Percentiles rank a stretch among this genome's conserved stretches.
Conservation (phyloP, 306 rosid genomes). For the Prunus mume region DNA sequence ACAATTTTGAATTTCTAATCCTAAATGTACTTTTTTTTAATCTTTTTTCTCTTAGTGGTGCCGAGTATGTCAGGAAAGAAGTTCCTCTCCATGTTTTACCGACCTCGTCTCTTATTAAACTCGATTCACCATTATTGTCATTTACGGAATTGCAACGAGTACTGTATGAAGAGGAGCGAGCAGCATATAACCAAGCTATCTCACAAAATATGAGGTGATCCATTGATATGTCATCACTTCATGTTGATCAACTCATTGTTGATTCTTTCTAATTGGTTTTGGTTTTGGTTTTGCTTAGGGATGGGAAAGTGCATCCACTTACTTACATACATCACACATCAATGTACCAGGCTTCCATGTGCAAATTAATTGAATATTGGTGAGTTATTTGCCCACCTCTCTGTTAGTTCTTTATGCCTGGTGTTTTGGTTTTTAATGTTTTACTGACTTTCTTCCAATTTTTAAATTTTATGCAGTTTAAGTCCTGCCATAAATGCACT, state of each 20-base stretch:
- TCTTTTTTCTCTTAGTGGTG: constrained; percentile 68
- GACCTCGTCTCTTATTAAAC: constrained; percentile 55
- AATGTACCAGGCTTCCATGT: constrained; percentile 95
- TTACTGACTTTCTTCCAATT: constrained; percentile 24
- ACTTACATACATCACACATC: constrained; percentile 89
- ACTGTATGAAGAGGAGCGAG: constrained; percentile 85
- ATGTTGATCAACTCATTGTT: constrained; percentile 2
- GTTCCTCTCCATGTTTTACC: constrained; percentile 86
- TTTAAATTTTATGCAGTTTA: constrained; percentile 51
- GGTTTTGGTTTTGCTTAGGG: constrained; percentile 46
- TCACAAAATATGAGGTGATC: constrained; percentile 71
- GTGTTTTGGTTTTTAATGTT: neutral
- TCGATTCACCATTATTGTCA: constrained; percentile 70
- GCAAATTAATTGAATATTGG: constrained; percentile 98
- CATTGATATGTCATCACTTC: constrained; percentile 20
- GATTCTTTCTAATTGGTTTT: constrained; percentile 25
- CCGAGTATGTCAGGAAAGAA: constrained; percentile 82
- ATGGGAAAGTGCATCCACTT: constrained; percentile 88
- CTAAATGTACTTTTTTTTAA: constrained; percentile 12
- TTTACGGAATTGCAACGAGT: constrained; percentile 84
- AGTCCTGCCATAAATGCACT: constrained; percentile 91
- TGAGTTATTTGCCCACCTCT: constrained; percentile 34
- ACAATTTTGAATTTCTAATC: constrained; percentile 23
- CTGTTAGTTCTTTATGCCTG: constrained; percentile 13
- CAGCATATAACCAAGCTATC: constrained; percentile 88